These are phyloP conservation scores for Chalciporus sphaerocephalus DNA, from an alignment of 768 basidiomycete species.

Conservation along the genomic window DNA sequence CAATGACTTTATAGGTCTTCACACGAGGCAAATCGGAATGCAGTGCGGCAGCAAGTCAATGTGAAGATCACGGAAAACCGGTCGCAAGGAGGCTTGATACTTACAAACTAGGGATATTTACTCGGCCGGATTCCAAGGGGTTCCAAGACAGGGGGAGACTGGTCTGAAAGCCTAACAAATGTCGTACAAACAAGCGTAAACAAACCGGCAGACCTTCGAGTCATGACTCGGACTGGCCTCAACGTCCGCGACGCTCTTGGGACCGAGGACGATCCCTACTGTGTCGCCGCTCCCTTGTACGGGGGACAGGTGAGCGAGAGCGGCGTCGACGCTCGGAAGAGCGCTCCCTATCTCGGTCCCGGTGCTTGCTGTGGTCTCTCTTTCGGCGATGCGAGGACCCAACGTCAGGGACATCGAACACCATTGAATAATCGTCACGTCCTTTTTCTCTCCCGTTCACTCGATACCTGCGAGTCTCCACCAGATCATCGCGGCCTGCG, in stretches of 20 bases:
- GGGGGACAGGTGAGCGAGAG: constrained; percentile 23
- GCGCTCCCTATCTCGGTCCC: constrained; percentile 35
- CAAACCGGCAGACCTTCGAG: constrained; percentile 2
- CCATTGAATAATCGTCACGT: constrained; percentile 59
- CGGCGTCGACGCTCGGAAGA: constrained; percentile 22
- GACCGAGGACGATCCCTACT: constrained; percentile 36
- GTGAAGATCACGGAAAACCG: neutral
- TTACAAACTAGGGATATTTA: constrained; percentile 16
- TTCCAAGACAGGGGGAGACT: constrained; percentile 11
- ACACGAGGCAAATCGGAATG: constrained; percentile 5
- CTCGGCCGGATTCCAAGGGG: constrained; percentile 16
- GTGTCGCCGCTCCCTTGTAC: constrained; percentile 15
- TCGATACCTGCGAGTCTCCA: constrained; percentile 66
- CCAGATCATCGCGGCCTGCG: constrained; percentile 72
- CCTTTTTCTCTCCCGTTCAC: constrained; percentile 30
- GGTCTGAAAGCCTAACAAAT: constrained; percentile 1
- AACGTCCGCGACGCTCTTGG: constrained; percentile 29
- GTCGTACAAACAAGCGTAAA: constrained; percentile 25
- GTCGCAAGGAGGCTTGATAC: constrained; percentile 7
- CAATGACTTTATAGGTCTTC: constrained; percentile 19
- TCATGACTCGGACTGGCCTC: constrained; percentile 1
- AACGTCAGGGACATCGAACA: constrained; percentile 69
- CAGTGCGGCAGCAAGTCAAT: neutral
- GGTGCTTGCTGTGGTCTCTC: constrained; percentile 51
- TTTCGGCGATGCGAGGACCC: constrained; percentile 36